phyloP scores from a whole-genome alignment of 352 stramenopile species.

The Plasmopara viticola region DNA sequence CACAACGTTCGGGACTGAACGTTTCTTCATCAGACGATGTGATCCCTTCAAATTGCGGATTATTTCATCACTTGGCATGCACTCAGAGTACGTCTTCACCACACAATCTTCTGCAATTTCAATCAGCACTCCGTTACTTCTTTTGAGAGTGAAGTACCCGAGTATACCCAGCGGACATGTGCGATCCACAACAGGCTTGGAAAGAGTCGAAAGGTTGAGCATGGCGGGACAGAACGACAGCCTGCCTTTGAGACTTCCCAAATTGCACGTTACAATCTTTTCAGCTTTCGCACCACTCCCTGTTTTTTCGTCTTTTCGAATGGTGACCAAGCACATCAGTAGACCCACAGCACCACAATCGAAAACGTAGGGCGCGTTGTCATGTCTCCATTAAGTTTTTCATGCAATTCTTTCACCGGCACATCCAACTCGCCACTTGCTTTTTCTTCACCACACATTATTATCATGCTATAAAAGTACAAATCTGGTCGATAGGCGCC shows the following conservation, averaged over 20 bases:
- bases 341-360: background rate
- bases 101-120: background rate
- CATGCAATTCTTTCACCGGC: constrained; percentile 16
- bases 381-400: constrained; percentile 23
- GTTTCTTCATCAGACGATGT: background rate
- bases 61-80: background rate
- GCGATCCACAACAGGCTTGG: background rate
- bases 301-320: constrained; percentile 16
- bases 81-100: background rate
- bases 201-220: constrained; percentile 26
- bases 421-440: constrained; percentile 8
- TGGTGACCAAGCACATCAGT: constrained; percentile 16
- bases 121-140: constrained; percentile 11
- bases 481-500: background rate
- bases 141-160: constrained; percentile 6
- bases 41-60: background rate
- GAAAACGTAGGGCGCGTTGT: constrained; percentile 19
- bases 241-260: constrained; percentile 9
- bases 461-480: background rate
- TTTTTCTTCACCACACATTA: background rate
- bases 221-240: constrained; percentile 23
- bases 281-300: constrained; percentile 15
- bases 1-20: background rate
- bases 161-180: background rate
- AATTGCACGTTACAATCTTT: constrained; percentile 20